Conservation (phyloP, 352 stramenopile genomes). For the Thraustotheca clavata region DNA sequence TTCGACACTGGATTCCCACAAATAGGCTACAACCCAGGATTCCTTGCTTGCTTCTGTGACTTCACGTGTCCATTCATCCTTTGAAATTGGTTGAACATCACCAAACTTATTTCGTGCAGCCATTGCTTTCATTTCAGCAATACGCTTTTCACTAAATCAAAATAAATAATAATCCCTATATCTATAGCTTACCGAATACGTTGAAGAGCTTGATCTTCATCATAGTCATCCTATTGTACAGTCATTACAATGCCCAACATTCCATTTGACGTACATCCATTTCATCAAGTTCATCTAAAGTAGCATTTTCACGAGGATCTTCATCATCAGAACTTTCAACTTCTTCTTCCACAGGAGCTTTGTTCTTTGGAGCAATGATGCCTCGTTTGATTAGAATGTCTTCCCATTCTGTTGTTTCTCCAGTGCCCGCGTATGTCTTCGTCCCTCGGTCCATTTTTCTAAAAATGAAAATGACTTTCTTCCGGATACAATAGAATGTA, state of each 20-base stretch:
- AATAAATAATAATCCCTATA: no score
- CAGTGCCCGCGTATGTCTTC: slow-evolving; percentile 79
- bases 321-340: slow-evolving; percentile 29
- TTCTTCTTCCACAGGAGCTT: slow-evolving; percentile 70
- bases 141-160: slow-evolving; percentile 50
- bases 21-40: slow-evolving; percentile 83
- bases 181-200: slow-evolving; percentile 43
- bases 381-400: slow-evolving; percentile 86
- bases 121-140: slow-evolving; percentile 82
- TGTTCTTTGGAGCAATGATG: slow-evolving; percentile 82
- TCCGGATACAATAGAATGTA: slow-evolving; percentile 2
- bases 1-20: slow-evolving; percentile 82
- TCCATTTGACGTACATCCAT: slow-evolving; percentile 40
- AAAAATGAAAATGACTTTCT: slow-evolving; percentile 14
- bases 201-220: slow-evolving; percentile 65
- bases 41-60: slow-evolving; percentile 83
- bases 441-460: slow-evolving; percentile 48
- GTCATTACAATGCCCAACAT: background rate
- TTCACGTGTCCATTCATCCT: slow-evolving; percentile 89
- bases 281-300: slow-evolving; percentile 78
- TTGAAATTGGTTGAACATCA: slow-evolving; percentile 84
- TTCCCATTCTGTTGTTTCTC: slow-evolving; percentile 86
- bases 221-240: slow-evolving; percentile 57
- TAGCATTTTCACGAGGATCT: slow-evolving; percentile 68
- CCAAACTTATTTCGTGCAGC: slow-evolving; percentile 81